A percentile compares a stretch with the other conserved stretches of the same genome.
Evolutionary conservation across 345 rosid genomes (phyloP).

Genomic region (Populus ilicifolia): DNA sequence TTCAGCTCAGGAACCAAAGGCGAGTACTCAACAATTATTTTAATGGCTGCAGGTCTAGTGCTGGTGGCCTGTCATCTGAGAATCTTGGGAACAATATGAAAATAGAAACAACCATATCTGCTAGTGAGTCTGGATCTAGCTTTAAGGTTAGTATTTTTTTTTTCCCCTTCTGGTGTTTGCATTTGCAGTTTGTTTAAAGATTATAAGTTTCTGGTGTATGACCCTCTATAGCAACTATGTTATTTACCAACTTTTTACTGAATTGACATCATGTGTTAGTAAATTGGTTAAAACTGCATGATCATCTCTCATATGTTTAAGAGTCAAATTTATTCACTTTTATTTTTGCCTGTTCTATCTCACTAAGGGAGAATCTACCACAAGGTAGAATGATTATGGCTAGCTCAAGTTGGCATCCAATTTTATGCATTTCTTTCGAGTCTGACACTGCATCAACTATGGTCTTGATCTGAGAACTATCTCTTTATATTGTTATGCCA

Average conservation of each 20-base stretch:
- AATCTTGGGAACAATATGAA: conserved; percentile 41
- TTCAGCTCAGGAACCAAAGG: background rate
- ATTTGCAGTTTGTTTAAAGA: background rate
- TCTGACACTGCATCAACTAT: no score
- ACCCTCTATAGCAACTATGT: no score
- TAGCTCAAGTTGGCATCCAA: no score
- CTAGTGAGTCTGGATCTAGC: conserved; percentile 43
- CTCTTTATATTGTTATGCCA: no score
- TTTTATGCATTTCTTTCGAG: no score
- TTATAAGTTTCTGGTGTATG: no score
- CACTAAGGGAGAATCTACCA: no score
- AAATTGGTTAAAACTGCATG: background rate
- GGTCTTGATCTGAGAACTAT: no score
- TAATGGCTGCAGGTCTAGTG: conserved; percentile 48
- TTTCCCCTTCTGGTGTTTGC: background rate
- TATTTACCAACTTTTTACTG: background rate
- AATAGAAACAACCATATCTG: conserved; percentile 35
- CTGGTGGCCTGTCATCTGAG: conserved; percentile 54
- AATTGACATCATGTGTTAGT: background rate
- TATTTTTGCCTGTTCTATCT: background rate
- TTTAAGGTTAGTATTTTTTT: conserved; percentile 40
- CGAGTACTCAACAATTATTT: background rate
- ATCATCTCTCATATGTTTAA: background rate
- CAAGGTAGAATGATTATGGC: no score
- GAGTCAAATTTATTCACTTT: background rate